A percentile compares a stretch with the other conserved stretches of the same genome.
These are phyloP conservation scores for Podospora comata DNA, from an alignment of 495 filamentous ascomycete genomes.

Conservation along the genomic window DNA sequence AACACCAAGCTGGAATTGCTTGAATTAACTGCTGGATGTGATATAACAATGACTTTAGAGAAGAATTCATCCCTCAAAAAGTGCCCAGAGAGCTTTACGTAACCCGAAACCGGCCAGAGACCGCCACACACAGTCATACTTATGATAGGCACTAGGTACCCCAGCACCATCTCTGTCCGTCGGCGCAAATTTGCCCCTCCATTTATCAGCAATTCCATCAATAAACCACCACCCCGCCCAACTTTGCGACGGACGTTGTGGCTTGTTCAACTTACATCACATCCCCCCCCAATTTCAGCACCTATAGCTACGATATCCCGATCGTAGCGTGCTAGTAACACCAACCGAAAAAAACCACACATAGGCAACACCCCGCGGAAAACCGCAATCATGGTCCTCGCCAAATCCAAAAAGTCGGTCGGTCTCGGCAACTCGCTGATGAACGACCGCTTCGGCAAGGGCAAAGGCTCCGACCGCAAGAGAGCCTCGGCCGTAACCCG, in stretches of 20 bases:
- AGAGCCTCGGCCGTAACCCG: slow-evolving; percentile 62
- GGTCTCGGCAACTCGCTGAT: slow-evolving; percentile 82
- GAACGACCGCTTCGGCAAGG: slow-evolving; percentile 90
- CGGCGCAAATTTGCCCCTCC: slow-evolving; percentile 44
- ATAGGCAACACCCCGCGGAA: neutral
- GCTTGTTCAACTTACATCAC: neutral
- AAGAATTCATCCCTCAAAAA: neutral
- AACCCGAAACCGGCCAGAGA: neutral
- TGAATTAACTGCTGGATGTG: neutral
- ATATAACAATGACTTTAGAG: neutral
- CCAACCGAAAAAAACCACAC: neutral
- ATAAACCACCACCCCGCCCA: slow-evolving; percentile 16
- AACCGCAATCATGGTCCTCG: slow-evolving; percentile 67
- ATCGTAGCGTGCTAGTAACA: neutral
- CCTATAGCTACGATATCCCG: neutral
- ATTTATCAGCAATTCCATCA: slow-evolving; percentile 36
- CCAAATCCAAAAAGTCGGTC: slow-evolving; percentile 93
- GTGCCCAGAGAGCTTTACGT: neutral
- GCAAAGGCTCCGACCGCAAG: slow-evolving; percentile 65
- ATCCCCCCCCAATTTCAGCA: slow-evolving; percentile 7
- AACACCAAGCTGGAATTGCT: neutral
- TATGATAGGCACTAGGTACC: neutral
- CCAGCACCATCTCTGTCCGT: neutral
- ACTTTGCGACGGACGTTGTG: slow-evolving; percentile 7
- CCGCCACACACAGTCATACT: neutral